Base-by-base conservation (phyloP, 805 yeast genomes). In the Starmera caribaea region DNA sequence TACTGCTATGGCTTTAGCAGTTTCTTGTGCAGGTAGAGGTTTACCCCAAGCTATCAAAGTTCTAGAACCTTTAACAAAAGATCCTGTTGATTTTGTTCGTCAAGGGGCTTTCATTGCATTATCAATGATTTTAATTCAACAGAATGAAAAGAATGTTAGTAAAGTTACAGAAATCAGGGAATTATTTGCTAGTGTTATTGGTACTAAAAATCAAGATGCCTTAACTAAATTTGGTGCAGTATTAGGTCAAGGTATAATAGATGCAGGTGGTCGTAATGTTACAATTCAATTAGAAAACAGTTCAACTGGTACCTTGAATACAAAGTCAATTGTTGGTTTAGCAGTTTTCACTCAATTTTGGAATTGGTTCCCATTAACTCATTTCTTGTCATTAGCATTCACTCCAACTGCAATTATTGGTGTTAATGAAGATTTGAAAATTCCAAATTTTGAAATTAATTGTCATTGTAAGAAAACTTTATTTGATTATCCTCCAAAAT, bases 351-450 rank as follows among this genome's bases (percentile, higher is more conserved):
- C 83, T 10, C 98, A 92, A 66, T 85, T 84, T 57, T 92, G 98
- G 98, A 86, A 88, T 63, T 92, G 98, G 98, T 92, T 81, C 77
- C 98, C 98, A 43, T 72, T 89, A 42, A 77, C 97, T 2, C 97
- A 92, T 63, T 92, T 92, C 67, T 66, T 92, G 53, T 80, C 94
- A 15, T 73, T 92, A 49, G 86, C 97, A 30, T 89, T 89, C 63
- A 75, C 92, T 8, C 96, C 98, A 39, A 92, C 97, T 2, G 77
- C 94, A 7, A 74, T 90, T 16, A 78, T 86, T 49, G 96, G 96
- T 47, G 84, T 92, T 11, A 78, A 80, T 41, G 81, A 75, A 45
- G 95, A 89, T 60, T 72, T 90, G 59, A 81, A 81, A 59, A 81
- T 86, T 44, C 97, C 98, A 27, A 75, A 84, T 55, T 79, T 92